These are phyloP conservation scores for Eutrema yunnanense DNA, from an alignment of 345 rosid species.

Conservation along the genomic window DNA sequence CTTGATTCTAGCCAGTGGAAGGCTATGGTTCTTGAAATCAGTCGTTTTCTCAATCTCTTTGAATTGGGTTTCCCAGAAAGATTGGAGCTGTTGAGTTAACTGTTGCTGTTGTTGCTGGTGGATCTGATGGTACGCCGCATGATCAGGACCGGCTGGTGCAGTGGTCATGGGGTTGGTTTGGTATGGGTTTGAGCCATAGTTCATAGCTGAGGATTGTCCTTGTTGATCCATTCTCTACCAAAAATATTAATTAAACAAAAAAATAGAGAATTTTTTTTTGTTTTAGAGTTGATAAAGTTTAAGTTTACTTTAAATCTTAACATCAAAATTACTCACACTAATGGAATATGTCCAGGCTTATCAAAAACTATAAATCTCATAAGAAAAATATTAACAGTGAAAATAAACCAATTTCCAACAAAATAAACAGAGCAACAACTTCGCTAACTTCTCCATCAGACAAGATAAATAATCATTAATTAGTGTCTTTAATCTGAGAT, in stretches of 20 bases:
- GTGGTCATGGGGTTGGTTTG: conserved; percentile 53
- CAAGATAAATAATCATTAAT: neutral
- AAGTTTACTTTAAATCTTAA: neutral
- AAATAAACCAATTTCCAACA: neutral
- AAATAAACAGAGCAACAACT: neutral
- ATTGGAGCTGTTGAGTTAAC: conserved; percentile 76
- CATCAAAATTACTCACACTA: neutral
- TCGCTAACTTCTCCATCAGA: neutral
- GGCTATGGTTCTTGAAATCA: conserved; percentile 87
- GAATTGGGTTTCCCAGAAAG: conserved; percentile 76
- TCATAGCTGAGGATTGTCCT: conserved; percentile 62
- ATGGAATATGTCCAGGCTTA: neutral
- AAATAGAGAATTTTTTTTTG: too few species aligned
- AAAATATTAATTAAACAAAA: neutral
- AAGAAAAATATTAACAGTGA: neutral
- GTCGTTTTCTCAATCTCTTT: conserved; percentile 69
- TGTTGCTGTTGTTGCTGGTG: conserved; percentile 93
- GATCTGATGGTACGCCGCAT: conserved; percentile 57
- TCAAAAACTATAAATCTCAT: neutral
- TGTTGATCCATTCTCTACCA: conserved; percentile 61
- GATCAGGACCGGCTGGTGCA: conserved; percentile 37
- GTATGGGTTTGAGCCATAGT: conserved; percentile 56
- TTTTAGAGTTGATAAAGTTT: too few species aligned
- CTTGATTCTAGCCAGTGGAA: conserved; percentile 90
- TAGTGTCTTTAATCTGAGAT: neutral